phyloP scores from a whole-genome alignment of 306 rosid genomes.

The Gillenia trifoliata region DNA sequence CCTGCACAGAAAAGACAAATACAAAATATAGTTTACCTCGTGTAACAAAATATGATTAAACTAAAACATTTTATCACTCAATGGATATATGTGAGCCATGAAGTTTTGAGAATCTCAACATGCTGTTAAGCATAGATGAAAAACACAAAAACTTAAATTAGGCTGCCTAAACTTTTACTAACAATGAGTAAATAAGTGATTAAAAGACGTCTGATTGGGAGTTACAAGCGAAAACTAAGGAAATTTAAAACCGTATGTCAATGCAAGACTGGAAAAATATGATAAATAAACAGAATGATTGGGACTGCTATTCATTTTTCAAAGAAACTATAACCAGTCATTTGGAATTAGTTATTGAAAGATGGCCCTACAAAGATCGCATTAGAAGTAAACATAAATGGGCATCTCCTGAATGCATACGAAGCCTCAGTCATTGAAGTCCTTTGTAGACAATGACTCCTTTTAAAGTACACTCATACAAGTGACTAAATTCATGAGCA shows the following conservation, averaged over 20 bases:
- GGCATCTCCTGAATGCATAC: not conserved
- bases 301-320: not conserved
- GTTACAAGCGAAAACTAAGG: not conserved
- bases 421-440: not conserved
- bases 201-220: not conserved
- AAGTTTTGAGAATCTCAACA: not conserved
- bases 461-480: not conserved
- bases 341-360: not conserved
- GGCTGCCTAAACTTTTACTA: not conserved
- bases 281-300: not conserved
- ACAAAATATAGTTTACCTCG: slow-evolving; percentile 1
- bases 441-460: not conserved
- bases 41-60: not conserved
- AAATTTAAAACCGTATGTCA: not conserved
- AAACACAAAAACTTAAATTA: not conserved
- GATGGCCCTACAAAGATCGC: not conserved
- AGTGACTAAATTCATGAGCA: not conserved
- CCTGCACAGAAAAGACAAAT: slow-evolving; percentile 49
- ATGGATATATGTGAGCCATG: not conserved
- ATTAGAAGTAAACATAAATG: not conserved
- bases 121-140: not conserved
- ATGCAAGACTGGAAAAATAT: not conserved
- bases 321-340: not conserved
- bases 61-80: not conserved
- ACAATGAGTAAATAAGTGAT: not conserved